Evolutionary conservation across 306 rosid genomes (phyloP).

Genomic region (Pyrus communis): DNA sequence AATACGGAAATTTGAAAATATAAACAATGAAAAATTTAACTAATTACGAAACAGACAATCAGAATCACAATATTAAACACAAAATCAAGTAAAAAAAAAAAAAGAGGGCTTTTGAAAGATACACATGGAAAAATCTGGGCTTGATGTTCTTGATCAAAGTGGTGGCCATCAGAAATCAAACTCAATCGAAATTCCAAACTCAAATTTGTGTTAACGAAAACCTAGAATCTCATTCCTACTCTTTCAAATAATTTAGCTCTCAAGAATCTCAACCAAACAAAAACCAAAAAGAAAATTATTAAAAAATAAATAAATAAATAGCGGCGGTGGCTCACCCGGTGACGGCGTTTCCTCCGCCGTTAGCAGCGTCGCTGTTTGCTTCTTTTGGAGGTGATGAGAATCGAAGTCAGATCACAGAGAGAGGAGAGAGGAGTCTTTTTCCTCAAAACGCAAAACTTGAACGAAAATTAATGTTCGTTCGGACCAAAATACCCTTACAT

Average conservation of each 20-base stretch:
- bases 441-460: neutral
- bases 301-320: no score
- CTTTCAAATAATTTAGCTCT: neutral
- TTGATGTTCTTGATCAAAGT: neutral
- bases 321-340: neutral
- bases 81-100: neutral
- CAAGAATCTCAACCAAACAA: neutral
- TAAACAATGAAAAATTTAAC: neutral
- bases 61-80: neutral
- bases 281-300: neutral
- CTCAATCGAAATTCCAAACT: neutral
- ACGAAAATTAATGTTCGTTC: neutral
- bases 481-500: neutral
- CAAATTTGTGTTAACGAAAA: neutral
- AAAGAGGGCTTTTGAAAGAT: neutral
- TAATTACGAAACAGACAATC: neutral
- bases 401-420: neutral
- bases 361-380: neutral
- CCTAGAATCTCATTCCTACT: neutral
- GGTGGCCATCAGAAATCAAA: neutral
- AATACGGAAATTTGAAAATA: neutral
- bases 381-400: neutral
- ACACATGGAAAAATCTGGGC: neutral
- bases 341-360: neutral
- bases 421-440: neutral